Percentiles rank a stretch among this genome's conserved stretches.
Evolutionary conservation across 257 asterid genomes (phyloP).

Genomic region (Ballota nigra): DNA sequence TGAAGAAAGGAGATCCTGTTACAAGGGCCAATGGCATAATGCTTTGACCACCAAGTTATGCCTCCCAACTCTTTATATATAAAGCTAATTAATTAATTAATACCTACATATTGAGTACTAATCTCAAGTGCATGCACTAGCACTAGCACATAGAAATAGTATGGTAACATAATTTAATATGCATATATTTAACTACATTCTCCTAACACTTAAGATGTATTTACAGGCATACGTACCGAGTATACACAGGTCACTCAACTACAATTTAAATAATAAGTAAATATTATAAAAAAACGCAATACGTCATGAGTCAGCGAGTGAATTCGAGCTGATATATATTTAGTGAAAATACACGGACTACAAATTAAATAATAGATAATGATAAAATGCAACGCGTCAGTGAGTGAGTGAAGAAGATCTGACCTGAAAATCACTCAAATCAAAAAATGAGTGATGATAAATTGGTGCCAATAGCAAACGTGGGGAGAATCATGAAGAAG

Average conservation of each 20-base stretch:
- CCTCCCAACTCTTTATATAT: slow-evolving; percentile 18
- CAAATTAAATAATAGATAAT: neutral
- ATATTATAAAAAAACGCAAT: too few species aligned
- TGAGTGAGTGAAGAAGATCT: neutral
- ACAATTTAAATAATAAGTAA: neutral
- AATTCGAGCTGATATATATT: too few species aligned
- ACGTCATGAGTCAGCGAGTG: too few species aligned
- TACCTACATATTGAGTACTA: too few species aligned
- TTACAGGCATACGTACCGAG: too few species aligned
- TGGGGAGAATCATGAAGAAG: slow-evolving; percentile 63
- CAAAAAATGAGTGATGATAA: slow-evolving; percentile 43
- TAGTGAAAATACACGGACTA: too few species aligned
- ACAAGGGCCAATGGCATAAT: slow-evolving; percentile 25
- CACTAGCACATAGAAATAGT: too few species aligned
- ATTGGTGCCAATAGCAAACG: slow-evolving; percentile 70
- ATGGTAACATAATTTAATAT: neutral
- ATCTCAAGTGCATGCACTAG: too few species aligned
- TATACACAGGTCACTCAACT: too few species aligned
- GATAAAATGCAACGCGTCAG: neutral
- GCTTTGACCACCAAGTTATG: slow-evolving; percentile 41
- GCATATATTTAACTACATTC: too few species aligned
- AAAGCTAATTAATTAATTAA: neutral
- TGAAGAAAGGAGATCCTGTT: neutral
- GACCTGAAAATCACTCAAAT: neutral
- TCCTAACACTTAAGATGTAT: neutral